Percentiles rank a stretch among this genome's conserved stretches.
Conservation (phyloP, 768 basidiomycete genomes). For the Mycena latifolia region DNA sequence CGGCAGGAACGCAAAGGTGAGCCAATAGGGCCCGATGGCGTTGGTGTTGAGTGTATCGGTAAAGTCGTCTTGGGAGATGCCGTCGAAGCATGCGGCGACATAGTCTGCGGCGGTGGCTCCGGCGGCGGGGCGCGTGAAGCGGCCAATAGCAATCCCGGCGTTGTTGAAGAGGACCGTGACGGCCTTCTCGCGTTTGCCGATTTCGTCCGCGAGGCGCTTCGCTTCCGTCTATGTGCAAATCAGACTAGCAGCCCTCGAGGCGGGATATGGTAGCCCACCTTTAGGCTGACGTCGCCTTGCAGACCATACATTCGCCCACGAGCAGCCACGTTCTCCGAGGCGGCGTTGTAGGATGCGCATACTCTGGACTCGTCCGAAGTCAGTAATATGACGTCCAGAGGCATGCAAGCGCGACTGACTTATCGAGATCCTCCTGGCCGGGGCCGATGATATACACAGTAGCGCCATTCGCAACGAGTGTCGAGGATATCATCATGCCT, state of each 20-base stretch:
- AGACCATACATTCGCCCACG: conserved; percentile 55
- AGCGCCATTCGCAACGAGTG: conserved; percentile 61
- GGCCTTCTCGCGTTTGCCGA: conserved; percentile 51
- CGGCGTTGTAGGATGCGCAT: conserved; percentile 51
- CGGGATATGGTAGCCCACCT: conserved; percentile 41
- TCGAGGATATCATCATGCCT: conserved; percentile 63
- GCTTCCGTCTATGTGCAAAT: conserved; percentile 52
- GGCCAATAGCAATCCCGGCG: conserved; percentile 52
- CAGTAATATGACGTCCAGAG: no score
- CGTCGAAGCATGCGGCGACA: conserved; percentile 53
- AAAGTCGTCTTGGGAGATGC: conserved; percentile 52
- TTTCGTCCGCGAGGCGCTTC: conserved; percentile 52
- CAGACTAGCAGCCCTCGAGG: not conserved
- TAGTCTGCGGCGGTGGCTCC: conserved; percentile 51
- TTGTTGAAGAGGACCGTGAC: conserved; percentile 65
- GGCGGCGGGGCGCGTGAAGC: conserved; percentile 42
- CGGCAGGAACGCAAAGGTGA: conserved; percentile 68
- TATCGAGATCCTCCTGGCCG: conserved; percentile 54
- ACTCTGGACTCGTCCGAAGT: no score
- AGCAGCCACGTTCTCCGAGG: conserved; percentile 41
- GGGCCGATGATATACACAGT: conserved; percentile 63
- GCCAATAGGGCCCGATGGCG: conserved; percentile 63
- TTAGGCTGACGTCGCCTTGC: conserved; percentile 54
- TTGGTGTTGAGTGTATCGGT: conserved; percentile 52
- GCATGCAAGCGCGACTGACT: conserved; percentile 36